Evolutionary conservation across 139 green algal species (phyloP).

Genomic region (Tetradesmus lagerheimii): DNA sequence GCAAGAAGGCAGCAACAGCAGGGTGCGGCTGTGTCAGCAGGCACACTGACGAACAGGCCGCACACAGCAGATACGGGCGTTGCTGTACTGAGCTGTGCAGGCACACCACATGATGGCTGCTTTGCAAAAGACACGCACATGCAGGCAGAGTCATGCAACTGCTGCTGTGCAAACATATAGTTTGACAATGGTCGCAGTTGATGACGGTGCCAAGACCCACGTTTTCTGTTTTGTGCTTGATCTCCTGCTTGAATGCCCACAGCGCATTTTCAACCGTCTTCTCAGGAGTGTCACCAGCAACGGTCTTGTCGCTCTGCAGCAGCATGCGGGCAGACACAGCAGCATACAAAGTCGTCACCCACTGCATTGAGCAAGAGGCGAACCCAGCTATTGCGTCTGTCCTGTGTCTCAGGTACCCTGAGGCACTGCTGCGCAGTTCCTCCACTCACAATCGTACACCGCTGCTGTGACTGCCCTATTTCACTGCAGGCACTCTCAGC

Average conservation of each 20-base stretch:
- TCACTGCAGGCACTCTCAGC: not conserved
- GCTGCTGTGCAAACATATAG: too few relatives aligned
- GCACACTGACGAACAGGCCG: not conserved
- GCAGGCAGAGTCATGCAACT: too few relatives aligned
- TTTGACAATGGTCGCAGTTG: too few relatives aligned
- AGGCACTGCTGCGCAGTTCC: too few relatives aligned
- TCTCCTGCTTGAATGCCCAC: slow-evolving; percentile 55
- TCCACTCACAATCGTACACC: too few relatives aligned
- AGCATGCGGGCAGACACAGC: not conserved
- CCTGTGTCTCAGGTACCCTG: too few relatives aligned
- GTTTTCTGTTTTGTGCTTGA: slow-evolving; percentile 53
- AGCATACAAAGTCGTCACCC: too few relatives aligned
- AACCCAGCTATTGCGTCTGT: too few relatives aligned
- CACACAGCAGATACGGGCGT: not conserved
- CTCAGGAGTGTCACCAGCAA: slow-evolving; percentile 29
- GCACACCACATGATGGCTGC: not conserved
- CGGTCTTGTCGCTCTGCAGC: slow-evolving; percentile 13
- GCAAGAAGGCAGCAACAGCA: not conserved
- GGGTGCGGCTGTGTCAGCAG: not conserved
- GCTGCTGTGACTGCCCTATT: too few relatives aligned
- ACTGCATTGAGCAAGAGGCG: too few relatives aligned
- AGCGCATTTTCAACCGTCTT: slow-evolving; percentile 53
- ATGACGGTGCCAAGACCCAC: not conserved
- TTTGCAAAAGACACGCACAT: not conserved
- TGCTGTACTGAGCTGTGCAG: not conserved